Evolutionary conservation across 768 basidiomycete species (phyloP), one percentile per base, ranked within the genome.

Genomic region (Suillus brevipes): DNA sequence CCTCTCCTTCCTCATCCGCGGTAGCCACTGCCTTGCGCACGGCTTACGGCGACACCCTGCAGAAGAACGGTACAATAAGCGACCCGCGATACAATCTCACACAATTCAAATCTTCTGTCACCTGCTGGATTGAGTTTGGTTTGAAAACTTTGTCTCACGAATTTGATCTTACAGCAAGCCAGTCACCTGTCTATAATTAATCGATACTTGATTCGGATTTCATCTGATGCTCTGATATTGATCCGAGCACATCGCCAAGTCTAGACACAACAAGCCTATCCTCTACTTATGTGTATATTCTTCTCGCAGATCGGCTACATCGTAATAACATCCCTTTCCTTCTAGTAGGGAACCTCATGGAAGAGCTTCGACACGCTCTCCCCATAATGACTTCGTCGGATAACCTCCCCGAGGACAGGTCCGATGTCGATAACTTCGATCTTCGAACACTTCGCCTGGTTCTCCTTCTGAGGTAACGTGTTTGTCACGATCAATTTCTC

Each of bases 401-500:
- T 97, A 68, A 95, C 93, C 84, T 99, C 97, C 47, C 95, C 97
- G 56, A 99, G 86, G 69, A 98, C 95, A 23, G 90, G 89, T 31
- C 94, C 94, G 69, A 99, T 89, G 80, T 99, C 96, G 70, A 99
- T 89, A 62, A 95, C 93, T 79, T 95, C 94, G 50, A 99, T 87
- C 79, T 94, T 93, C 50, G 77, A 77, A 78, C 92, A 94, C 62
- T 74, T 77, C 45, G 80, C 84, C 76, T 88, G 84, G 78, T 96
- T 93, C 71, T 81, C 88, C 60, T 83, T 73, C 78, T 99, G 97
- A 62, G 97, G 97, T 47, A 99, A 86, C 77, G 96, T 97, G 81
- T 99, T 99, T 73, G 97, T 99, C 73, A 99, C 97, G 64, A 99
- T 94, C 75, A 99, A 80, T 82, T 97, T 95, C 79, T 94, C 91